phyloP scores from a whole-genome alignment of 1,139 yeast species.

The Protomyces gravidus region DNA sequence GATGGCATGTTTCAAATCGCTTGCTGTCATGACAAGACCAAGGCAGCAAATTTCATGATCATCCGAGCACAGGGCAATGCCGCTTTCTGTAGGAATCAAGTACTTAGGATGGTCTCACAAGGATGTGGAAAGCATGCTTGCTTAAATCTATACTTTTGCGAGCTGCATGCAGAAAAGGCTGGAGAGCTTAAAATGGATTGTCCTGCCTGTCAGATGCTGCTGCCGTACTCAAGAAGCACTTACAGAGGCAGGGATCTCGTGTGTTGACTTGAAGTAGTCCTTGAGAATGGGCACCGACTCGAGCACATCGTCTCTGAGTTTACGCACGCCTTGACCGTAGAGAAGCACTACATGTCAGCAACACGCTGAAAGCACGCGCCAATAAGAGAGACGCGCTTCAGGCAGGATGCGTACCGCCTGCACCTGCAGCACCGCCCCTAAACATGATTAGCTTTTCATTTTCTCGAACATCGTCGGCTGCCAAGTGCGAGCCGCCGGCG shows the following conservation, averaged over 20 bases:
- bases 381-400: not conserved
- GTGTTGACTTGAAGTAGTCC: slow-evolving; percentile 27
- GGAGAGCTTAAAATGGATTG: not conserved
- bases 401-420: slow-evolving; percentile 12
- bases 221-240: not conserved
- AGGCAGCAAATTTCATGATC: too few species aligned
- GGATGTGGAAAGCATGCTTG: too few species aligned
- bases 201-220: not conserved
- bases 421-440: slow-evolving; percentile 26
- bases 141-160: too few species aligned
- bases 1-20: too few species aligned
- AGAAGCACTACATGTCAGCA: not conserved
- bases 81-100: too few species aligned
- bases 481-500: not conserved
- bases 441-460: not conserved
- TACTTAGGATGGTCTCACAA: too few species aligned
- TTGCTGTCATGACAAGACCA: too few species aligned
- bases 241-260: slow-evolving; percentile 27
- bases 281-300: slow-evolving; percentile 23
- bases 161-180: too few species aligned
- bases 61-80: too few species aligned
- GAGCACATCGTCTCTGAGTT: slow-evolving; percentile 20
- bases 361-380: not conserved
- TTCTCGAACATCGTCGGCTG: not conserved
- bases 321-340: slow-evolving; percentile 26